phyloP scores from a whole-genome alignment of 306 rosid species.

The Hylodesmum podocarpum region DNA sequence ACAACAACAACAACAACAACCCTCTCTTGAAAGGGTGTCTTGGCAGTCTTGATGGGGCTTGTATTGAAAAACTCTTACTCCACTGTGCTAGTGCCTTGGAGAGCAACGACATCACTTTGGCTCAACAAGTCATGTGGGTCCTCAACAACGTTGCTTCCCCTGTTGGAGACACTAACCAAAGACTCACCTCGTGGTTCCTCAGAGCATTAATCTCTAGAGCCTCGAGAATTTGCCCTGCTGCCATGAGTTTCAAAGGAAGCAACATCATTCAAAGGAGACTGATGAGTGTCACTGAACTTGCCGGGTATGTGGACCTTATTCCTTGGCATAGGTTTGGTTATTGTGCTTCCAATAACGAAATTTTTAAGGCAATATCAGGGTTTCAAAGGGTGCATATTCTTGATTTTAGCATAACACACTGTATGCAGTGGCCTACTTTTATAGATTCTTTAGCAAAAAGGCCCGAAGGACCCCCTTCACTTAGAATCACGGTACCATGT shows the following conservation, averaged over 20 bases:
- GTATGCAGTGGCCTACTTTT: conserved; percentile 99
- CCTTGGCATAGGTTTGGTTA: conserved; percentile 96
- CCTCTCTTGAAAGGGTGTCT: conserved; percentile 70
- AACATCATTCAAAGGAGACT: conserved; percentile 52
- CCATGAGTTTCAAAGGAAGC: conserved; percentile 53
- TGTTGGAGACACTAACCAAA: conserved; percentile 82
- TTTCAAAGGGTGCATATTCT: conserved; percentile 66
- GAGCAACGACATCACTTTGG: conserved; percentile 78
- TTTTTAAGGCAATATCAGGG: conserved; percentile 65
- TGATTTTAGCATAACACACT: conserved; percentile 84
- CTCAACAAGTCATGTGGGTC: conserved; percentile 99
- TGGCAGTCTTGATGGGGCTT: conserved; percentile 85
- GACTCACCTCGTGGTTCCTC: conserved; percentile 89
- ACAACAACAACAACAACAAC: no score
- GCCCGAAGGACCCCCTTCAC: conserved; percentile 80
- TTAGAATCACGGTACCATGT: conserved; percentile 75
- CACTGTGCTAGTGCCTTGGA: conserved; percentile 94
- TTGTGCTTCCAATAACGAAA: conserved; percentile 78
- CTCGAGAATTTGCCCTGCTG: conserved; percentile 62
- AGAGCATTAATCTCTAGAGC: conserved; percentile 86
- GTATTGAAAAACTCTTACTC: conserved; percentile 82
- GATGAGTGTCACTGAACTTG: conserved; percentile 81
- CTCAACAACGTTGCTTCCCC: conserved; percentile 90
- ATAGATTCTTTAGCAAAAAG: conserved; percentile 76
- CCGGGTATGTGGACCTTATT: conserved; percentile 94